Evolutionary conservation across 1,284 basidiomycete species (phyloP).

Genomic region (Malassezia psittaci): DNA sequence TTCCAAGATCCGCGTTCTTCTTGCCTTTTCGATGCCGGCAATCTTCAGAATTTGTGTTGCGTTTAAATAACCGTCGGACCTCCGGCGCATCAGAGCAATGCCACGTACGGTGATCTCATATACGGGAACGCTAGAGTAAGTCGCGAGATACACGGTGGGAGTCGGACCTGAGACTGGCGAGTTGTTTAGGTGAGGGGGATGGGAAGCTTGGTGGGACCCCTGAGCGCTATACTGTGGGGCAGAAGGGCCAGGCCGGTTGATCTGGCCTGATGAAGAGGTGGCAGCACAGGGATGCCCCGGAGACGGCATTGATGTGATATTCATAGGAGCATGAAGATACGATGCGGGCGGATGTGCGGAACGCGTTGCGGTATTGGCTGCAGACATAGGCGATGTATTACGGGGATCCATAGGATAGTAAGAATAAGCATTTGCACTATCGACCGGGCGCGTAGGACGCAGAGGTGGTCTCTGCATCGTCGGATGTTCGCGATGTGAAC

Average conservation of each 20-base stretch:
- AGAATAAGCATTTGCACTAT: background rate
- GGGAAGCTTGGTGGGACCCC: no score
- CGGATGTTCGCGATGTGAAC: no score
- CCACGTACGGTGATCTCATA: conserved; percentile 63
- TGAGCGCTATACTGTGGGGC: no score
- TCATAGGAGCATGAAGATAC: no score
- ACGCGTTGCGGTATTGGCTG: background rate
- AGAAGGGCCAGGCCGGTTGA: no score
- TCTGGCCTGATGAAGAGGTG: no score
- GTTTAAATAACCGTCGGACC: conserved; percentile 81
- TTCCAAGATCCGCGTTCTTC: conserved; percentile 91
- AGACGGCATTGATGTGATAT: no score
- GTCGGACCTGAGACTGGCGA: conserved; percentile 4
- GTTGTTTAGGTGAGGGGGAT: no score
- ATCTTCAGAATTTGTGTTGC: conserved; percentile 99
- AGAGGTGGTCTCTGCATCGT: background rate
- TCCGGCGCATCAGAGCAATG: conserved; percentile 93
- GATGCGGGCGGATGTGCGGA: no score
- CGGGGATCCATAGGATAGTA: conserved; percentile 1
- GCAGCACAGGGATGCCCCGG: no score
- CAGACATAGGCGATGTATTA: background rate
- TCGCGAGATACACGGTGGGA: conserved; percentile 44
- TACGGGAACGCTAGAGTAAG: conserved; percentile 50
- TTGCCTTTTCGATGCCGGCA: conserved; percentile 92
- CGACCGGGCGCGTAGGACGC: conserved; percentile 9